phyloP scores from a whole-genome alignment of 2,329 filamentous ascomycete genomes.

The Fusarium metavorans region DNA sequence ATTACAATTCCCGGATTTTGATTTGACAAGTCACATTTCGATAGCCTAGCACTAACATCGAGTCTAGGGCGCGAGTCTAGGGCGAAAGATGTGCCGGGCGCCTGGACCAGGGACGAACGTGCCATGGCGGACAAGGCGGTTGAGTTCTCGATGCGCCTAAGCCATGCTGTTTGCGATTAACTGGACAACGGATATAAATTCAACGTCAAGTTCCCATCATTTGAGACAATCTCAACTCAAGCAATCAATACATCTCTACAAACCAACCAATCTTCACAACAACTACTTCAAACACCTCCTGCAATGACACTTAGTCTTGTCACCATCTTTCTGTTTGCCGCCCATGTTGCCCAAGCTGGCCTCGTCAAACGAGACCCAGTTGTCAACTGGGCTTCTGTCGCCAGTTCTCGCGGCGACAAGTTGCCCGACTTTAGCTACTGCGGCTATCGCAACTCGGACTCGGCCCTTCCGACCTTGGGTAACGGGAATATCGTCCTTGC shows the following conservation, averaged over 20 bases:
- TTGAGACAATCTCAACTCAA: background rate
- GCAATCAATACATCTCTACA: background rate
- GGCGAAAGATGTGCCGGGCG: background rate
- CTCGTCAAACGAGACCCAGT: background rate
- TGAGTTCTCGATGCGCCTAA: background rate
- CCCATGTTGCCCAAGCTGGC: background rate
- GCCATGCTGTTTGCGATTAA: background rate
- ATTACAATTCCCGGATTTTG: background rate
- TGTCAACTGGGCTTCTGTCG: conserved; percentile 4
- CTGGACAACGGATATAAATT: background rate
- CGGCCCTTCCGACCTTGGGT: background rate
- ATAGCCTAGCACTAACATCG: background rate
- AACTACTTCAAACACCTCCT: background rate
- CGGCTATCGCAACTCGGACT: conserved; percentile 17
- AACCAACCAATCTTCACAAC: background rate
- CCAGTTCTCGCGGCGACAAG: conserved; percentile 1
- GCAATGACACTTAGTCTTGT: background rate
- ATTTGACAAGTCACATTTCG: background rate
- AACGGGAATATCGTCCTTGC: background rate
- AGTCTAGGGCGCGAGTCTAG: background rate
- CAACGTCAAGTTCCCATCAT: background rate
- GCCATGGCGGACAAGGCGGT: background rate
- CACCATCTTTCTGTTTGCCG: background rate
- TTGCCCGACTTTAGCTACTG: conserved; percentile 29
- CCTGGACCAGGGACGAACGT: background rate